Conservation (phyloP, 2,329 filamentous ascomycete genomes). For the Cercospora zeae-maydis region DNA sequence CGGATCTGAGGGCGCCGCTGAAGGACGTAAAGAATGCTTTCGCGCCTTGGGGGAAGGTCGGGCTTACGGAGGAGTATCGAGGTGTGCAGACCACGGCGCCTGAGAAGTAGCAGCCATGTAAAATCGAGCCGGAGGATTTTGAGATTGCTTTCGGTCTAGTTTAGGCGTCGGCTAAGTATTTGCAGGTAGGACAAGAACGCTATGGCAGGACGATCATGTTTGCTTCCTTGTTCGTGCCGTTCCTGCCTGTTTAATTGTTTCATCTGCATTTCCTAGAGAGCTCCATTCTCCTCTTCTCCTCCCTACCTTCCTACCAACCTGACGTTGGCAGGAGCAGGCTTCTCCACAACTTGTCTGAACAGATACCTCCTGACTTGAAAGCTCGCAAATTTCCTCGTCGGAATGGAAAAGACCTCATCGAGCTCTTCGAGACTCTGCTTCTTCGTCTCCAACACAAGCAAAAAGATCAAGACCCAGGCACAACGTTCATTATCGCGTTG, state of each 20-base stretch:
- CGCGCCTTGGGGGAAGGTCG: conserved; percentile 33
- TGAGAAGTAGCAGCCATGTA: conserved; percentile 20
- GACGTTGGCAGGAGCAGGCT: background rate
- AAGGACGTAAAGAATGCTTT: conserved; percentile 36
- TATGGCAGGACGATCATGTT: background rate
- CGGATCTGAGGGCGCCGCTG: conserved; percentile 37
- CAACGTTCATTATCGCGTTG: conserved; percentile 55
- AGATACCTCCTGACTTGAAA: background rate
- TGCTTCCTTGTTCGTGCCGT: background rate
- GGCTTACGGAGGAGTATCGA: background rate
- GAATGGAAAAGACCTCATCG: conserved; percentile 51
- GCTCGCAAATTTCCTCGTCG: conserved; percentile 31
- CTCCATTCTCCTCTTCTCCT: background rate
- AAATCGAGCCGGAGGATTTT: background rate
- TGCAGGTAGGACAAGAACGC: background rate
- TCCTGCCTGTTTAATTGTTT: background rate
- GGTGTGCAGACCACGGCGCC: background rate
- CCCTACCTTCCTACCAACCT: background rate
- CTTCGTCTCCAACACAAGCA: conserved; percentile 48
- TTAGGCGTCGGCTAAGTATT: too few relatives aligned
- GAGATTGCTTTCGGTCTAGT: too few relatives aligned
- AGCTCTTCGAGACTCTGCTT: conserved; percentile 48
- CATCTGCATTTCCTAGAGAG: background rate
- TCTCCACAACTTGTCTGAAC: background rate
- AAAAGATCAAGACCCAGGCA: conserved; percentile 51